A percentile compares a stretch with the other conserved stretches of the same genome.
Conservation (phyloP, 768 basidiomycete genomes). For the Hygrophorus russula region DNA sequence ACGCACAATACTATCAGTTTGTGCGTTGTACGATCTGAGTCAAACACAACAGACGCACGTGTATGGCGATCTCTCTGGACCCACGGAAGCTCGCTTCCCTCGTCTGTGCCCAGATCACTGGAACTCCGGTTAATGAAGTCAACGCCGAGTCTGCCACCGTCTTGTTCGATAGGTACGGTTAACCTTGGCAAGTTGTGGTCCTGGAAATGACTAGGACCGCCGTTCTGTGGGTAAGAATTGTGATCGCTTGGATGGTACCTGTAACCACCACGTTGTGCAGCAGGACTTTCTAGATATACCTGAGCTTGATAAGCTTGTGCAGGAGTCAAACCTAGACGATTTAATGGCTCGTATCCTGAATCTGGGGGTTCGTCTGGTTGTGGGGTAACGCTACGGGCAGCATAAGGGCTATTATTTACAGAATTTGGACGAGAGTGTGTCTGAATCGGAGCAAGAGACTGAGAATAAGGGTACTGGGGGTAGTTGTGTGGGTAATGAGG, state of each 20-base stretch:
- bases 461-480: constrained; percentile 13
- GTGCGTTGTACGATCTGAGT: constrained; percentile 5
- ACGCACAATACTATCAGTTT: constrained; percentile 11
- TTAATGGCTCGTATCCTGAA: constrained; percentile 28
- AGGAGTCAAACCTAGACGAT: constrained; percentile 50
- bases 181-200: constrained; percentile 22
- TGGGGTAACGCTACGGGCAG: constrained; percentile 32
- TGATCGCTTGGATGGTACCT: constrained; percentile 17
- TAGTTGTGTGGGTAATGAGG: constrained; percentile 23
- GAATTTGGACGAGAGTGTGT: constrained; percentile 38
- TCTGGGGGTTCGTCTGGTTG: constrained; percentile 41
- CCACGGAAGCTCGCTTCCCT: constrained; percentile 50
- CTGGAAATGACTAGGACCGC: constrained; percentile 10
- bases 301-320: constrained; percentile 79
- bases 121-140: constrained; percentile 36
- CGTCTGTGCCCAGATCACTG: constrained; percentile 33
- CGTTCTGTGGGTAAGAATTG: constrained; percentile 10
- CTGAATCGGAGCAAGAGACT: constrained; percentile 27
- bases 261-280: constrained; percentile 17
- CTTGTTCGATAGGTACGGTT: constrained; percentile 35
- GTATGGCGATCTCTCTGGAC: constrained; percentile 28
- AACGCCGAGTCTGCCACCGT: constrained; percentile 46
- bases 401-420: constrained; percentile 29
- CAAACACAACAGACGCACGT: constrained; percentile 14
- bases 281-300: constrained; percentile 40